phyloP scores from a whole-genome alignment of 176 grass and related monocot species.

The Oryza longistaminata region DNA sequence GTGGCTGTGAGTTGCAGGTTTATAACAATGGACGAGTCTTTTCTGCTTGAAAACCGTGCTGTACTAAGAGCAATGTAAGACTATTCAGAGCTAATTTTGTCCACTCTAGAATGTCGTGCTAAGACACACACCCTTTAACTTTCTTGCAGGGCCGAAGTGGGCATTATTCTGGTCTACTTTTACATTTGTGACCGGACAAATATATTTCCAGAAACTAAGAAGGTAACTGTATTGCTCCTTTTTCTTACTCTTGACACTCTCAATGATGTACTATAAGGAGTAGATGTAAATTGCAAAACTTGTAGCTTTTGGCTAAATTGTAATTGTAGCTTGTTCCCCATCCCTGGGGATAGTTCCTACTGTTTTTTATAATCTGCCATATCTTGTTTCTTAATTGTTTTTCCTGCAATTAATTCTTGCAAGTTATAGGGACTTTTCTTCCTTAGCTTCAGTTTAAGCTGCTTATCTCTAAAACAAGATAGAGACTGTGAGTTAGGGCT shows the following conservation, averaged over 20 bases:
- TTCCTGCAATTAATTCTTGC: slow-evolving; percentile 10
- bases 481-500: neutral
- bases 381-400: slow-evolving; percentile 14
- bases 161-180: slow-evolving; percentile 67
- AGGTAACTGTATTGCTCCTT: slow-evolving; percentile 45
- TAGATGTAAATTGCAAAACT: neutral
- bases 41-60: slow-evolving; percentile 76
- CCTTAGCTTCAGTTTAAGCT: slow-evolving; percentile 9
- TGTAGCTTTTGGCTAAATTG: neutral
- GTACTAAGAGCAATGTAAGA: slow-evolving; percentile 83
- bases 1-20: slow-evolving; percentile 55
- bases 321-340: neutral
- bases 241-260: slow-evolving; percentile 1
- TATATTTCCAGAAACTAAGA: slow-evolving; percentile 72
- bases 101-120: slow-evolving; percentile 6
- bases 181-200: slow-evolving; percentile 92
- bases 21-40: slow-evolving; percentile 75
- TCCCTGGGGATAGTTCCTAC: neutral
- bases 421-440: slow-evolving; percentile 16
- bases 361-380: slow-evolving; percentile 6
- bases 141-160: slow-evolving; percentile 71
- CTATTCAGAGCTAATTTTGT: neutral
- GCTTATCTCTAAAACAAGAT: neutral
- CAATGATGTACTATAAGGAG: neutral
- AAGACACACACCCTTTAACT: neutral